Evolutionary conservation across 2,329 filamentous ascomycete species (phyloP), one percentile per base, ranked within the genome.

Genomic region (Exophiala bonariae): DNA sequence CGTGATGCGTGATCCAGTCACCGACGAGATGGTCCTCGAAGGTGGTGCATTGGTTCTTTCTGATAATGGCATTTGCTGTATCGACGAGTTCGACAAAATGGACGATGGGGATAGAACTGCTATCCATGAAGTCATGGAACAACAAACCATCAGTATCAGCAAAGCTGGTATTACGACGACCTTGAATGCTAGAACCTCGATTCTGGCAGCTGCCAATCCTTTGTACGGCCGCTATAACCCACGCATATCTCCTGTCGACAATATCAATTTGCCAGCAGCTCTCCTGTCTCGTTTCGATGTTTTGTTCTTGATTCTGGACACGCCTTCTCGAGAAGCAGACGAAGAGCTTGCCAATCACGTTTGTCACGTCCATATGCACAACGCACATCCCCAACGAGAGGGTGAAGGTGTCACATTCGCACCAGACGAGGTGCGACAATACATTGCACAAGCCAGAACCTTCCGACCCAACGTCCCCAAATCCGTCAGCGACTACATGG

Each of bases 221-320:
- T 81, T 99, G 33, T 99, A 99, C 63, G 93, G 93, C 55, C 89
- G 93, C 54, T 99, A 99, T 77, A 99, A 99, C 73, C 93, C 93
- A 47, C 89, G 90, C 55, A 87, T 99, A 60, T 96, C 92, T 1
- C 93, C 93, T 0, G 91, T 99, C 19, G 93, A 99, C 69, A 99
- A 99, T 70, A 99, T 99, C 72, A 99, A 99, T 70, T 83, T 99
- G 32, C 93, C 93, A n/a, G 93, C 93, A 14, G 93, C 93, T 16
- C 82, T 99, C 16, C 81, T 99, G 44, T 96, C 92, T 50, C 89
- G 93, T 81, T 99, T 99, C 71, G 93, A 99, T 67, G 80, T 99
- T 58, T 81, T 99, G 58, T 99, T 97, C 78, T 78, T 99, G 37
- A 91, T 99, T 61, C 86, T 99, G 49, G 93, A 99, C 73, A 96